A percentile compares a stretch with the other conserved stretches of the same genome.
phyloP scores from a whole-genome alignment of 2,329 filamentous ascomycete genomes.

The Mycogone perniciosa region DNA sequence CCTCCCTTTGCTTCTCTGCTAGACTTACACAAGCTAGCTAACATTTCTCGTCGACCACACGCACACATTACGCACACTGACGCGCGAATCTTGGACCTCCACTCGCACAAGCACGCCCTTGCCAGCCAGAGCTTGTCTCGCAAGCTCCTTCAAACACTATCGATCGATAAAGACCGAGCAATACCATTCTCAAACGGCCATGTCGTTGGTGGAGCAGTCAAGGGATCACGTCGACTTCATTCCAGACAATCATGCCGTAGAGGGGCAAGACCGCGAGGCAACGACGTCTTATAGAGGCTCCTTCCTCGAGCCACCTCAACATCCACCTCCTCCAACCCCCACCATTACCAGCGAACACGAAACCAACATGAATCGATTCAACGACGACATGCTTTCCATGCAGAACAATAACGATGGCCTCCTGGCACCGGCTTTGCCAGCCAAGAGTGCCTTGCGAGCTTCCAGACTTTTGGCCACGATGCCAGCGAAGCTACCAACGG shows the following conservation, averaged over 20 bases:
- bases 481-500: slow-evolving; percentile 24
- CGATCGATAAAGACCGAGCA: not conserved
- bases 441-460: slow-evolving; percentile 43
- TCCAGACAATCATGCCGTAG: slow-evolving; percentile 12
- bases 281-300: slow-evolving; percentile 17
- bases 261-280: not conserved
- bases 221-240: slow-evolving; percentile 14
- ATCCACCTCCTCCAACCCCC: slow-evolving; percentile 5
- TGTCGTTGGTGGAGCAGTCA: slow-evolving; percentile 14
- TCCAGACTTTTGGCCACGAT: slow-evolving; percentile 35
- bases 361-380: slow-evolving; percentile 7
- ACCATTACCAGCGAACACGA: slow-evolving; percentile 4
- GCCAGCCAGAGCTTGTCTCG: slow-evolving; percentile 8
- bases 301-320: slow-evolving; percentile 14
- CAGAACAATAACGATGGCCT: slow-evolving; percentile 13
- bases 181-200: slow-evolving; percentile 2
- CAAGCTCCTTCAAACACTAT: slow-evolving; percentile 4
- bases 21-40: slow-evolving; percentile 6
- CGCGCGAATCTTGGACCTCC: not conserved
- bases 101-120: not conserved
- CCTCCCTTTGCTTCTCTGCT: slow-evolving; percentile 7
- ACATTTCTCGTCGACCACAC: not conserved
- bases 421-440: slow-evolving; percentile 40
- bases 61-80: not conserved
- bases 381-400: slow-evolving; percentile 24